Base-by-base conservation (phyloP, 192 early-diverging fungal species). In the Coemansia sp. region DNA sequence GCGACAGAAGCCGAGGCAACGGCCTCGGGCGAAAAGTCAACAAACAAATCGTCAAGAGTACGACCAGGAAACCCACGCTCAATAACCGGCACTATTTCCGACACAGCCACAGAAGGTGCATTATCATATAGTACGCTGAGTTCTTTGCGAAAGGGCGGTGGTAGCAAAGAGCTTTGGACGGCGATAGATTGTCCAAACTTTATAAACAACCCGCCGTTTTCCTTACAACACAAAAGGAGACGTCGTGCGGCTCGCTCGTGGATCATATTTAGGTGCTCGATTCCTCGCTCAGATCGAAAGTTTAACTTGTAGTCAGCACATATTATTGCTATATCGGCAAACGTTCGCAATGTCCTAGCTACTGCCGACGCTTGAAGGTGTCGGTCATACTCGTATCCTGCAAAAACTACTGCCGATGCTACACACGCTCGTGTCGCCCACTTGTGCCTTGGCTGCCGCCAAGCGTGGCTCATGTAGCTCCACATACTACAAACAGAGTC, bases 1-100 rank as follows among this genome's bases (percentile, higher is more conserved):
- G 95, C 96, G 55, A 98, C 93, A n/a, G 94, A 96, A 0, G 96
- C 96, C 7, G 91, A 90, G 0, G 94, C 96, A 12, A 94, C 75
- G 8, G 96, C 90, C 12, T 72, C 37, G 4, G 66, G 56, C 16
- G 87, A 86, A 72, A 98, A 96, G 2, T 84, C 82, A 7, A 68
- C 73, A 84, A 96, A 98, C 30, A 93, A 44, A 7, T 87, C 85
- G 8, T 85, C 75, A 9, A 90, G 78, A 12, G 59, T 41, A 0
- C 76, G 65, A 2, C 84, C 76, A 15, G 84, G 84, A 69, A 96
- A 88, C 34, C 95, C 89, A 22, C 84, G 74, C 56, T 66, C 68
- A 63, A 98, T 86, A 20, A 94, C 89, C 12, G 81, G 80, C 39
- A 78, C 84, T 2, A 95, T 89, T 6, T 80, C 72, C 6, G 67